Percentiles rank a stretch among this genome's conserved stretches.
These are phyloP conservation scores for Suillus clintonianus DNA, from an alignment of 768 basidiomycete genomes.

Conservation along the genomic window DNA sequence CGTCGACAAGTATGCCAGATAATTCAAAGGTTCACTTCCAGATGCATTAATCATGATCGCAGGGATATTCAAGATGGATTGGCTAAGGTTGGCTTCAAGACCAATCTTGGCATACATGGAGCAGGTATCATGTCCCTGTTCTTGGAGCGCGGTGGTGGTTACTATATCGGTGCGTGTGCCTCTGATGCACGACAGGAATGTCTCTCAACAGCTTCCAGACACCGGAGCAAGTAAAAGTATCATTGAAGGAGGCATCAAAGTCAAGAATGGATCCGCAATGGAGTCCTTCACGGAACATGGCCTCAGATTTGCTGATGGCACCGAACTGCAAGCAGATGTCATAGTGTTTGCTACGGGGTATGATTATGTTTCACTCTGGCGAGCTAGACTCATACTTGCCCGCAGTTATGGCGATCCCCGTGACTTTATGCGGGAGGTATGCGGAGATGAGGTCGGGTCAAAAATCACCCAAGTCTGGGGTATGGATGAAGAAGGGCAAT, in stretches of 20 bases:
- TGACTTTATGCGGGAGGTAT: slow-evolving; percentile 42
- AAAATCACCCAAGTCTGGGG: slow-evolving; percentile 61
- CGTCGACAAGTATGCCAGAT: slow-evolving; percentile 23
- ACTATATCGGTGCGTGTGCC: slow-evolving; percentile 37
- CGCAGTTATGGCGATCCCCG: slow-evolving; percentile 49
- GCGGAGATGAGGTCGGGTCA: slow-evolving; percentile 46
- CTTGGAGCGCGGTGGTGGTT: slow-evolving; percentile 36
- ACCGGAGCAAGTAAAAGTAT: slow-evolving; percentile 45
- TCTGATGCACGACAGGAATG: not conserved
- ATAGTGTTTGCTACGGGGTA: slow-evolving; percentile 36
- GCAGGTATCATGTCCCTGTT: slow-evolving; percentile 34
- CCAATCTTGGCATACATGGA: slow-evolving; percentile 34
- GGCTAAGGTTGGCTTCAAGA: slow-evolving; percentile 39
- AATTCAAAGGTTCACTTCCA: not conserved
- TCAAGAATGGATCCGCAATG: slow-evolving; percentile 45
- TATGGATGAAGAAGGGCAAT: slow-evolving; percentile 62
- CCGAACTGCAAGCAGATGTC: slow-evolving; percentile 32
- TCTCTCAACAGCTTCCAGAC: slow-evolving; percentile 19
- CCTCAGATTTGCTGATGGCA: slow-evolving; percentile 31
- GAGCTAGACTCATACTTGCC: not conserved
- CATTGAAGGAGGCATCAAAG: slow-evolving; percentile 49
- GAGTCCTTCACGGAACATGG: slow-evolving; percentile 32
- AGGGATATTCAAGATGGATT: slow-evolving; percentile 42
- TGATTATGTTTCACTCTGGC: not conserved
- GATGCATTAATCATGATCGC: not conserved